Percentiles rank a stretch among this genome's conserved stretches.
phyloP scores from a whole-genome alignment of 257 asterid genomes.

The Euphrasia confusa region DNA sequence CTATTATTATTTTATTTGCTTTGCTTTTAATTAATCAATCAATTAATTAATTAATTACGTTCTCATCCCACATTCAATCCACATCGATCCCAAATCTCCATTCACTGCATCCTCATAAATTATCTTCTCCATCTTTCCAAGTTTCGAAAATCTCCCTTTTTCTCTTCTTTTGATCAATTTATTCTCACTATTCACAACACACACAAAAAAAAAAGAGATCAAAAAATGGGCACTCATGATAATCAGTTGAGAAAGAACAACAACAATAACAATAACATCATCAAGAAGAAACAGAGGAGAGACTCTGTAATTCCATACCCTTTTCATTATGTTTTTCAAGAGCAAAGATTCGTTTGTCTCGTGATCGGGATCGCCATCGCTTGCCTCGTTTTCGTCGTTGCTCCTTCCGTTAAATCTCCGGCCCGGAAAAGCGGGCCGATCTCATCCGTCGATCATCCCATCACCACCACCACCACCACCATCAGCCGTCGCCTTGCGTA shows the following conservation, averaged over 20 bases:
- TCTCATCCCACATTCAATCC: neutral
- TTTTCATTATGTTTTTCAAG: neutral
- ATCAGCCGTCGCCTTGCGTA: neutral
- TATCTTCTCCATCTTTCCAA: neutral
- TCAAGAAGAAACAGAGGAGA: neutral
- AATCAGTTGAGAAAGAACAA: neutral
- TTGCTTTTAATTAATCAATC: neutral
- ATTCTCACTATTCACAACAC: neutral
- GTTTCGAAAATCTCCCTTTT: neutral
- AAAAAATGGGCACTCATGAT: neutral
- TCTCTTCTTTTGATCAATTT: neutral
- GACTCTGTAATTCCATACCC: neutral
- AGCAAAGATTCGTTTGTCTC: constrained; percentile 2
- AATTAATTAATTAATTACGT: neutral
- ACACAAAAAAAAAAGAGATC: neutral
- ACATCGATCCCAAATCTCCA: constrained; percentile 22
- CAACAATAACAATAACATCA: neutral
- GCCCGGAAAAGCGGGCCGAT: constrained; percentile 18
- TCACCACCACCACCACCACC: neutral
- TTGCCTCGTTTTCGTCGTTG: neutral
- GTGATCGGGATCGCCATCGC: constrained; percentile 5
- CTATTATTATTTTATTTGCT: neutral
- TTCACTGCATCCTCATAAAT: constrained; percentile 13
- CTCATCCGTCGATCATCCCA: constrained; percentile 23
- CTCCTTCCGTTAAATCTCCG: neutral